phyloP scores from a whole-genome alignment of 2,329 filamentous ascomycete species.

The Ascochyta pisi region DNA sequence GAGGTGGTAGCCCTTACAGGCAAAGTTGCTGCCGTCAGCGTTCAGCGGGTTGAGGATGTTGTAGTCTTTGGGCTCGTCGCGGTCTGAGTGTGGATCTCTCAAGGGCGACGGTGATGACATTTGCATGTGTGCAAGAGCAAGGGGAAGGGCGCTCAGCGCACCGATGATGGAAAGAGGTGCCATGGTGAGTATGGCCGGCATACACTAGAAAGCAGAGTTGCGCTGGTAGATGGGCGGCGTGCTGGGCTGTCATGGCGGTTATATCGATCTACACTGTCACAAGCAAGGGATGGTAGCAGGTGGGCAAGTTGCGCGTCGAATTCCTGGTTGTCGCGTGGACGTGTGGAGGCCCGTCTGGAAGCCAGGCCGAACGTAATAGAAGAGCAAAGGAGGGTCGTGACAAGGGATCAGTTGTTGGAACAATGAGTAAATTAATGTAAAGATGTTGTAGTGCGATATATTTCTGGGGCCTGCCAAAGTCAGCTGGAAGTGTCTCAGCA shows the following conservation, averaged over 20 bases:
- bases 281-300: slow-evolving; percentile 30
- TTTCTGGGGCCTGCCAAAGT: not conserved
- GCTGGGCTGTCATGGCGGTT: slow-evolving; percentile 11
- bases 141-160: slow-evolving; percentile 28
- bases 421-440: not conserved
- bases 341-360: slow-evolving; percentile 3
- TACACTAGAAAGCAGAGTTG: slow-evolving; percentile 14
- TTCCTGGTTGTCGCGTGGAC: slow-evolving; percentile 30
- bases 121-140: slow-evolving; percentile 58
- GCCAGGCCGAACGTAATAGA: slow-evolving; percentile 6
- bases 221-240: slow-evolving; percentile 1
- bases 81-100: slow-evolving; percentile 55
- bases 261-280: slow-evolving; percentile 9
- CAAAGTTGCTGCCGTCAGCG: slow-evolving; percentile 69
- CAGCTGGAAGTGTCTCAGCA: not conserved
- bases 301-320: slow-evolving; percentile 34
- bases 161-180: slow-evolving; percentile 29
- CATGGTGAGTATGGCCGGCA: slow-evolving; percentile 33
- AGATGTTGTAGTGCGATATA: not conserved
- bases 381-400: not conserved
- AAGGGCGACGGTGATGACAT: slow-evolving; percentile 63
- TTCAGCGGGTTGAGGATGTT: slow-evolving; percentile 73
- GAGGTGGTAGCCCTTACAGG: slow-evolving; percentile 74
- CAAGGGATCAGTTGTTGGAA: slow-evolving; percentile 8
- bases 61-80: slow-evolving; percentile 65